Evolutionary conservation across 2,329 filamentous ascomycete genomes (phyloP).

Genomic region (Paraconiothyrium sp.): DNA sequence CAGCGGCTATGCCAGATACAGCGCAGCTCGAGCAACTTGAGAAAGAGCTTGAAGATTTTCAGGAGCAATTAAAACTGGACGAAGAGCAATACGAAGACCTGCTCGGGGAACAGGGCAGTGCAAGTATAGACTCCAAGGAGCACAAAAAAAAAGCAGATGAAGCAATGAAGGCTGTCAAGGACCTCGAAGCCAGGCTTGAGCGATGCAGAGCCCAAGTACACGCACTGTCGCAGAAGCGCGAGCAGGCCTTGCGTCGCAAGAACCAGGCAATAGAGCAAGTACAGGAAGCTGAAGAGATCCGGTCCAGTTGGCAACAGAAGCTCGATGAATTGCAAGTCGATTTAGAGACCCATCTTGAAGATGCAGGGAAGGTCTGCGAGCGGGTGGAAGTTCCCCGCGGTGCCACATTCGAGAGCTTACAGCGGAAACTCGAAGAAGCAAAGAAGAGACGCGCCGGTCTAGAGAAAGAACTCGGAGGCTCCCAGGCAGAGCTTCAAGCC

Average conservation of each 20-base stretch:
- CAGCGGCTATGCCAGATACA: conserved; percentile 69
- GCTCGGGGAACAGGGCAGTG: conserved; percentile 53
- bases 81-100: conserved; percentile 60
- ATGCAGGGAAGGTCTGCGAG: conserved; percentile 31
- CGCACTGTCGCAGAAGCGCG: conserved; percentile 42
- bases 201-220: conserved; percentile 44
- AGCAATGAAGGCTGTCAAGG: conserved; percentile 36
- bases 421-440: conserved; percentile 42
- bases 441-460: conserved; percentile 35
- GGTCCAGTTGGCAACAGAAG: conserved; percentile 36
- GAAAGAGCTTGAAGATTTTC: conserved; percentile 64
- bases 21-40: conserved; percentile 57
- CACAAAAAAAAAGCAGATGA: conserved; percentile 45
- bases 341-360: conserved; percentile 34
- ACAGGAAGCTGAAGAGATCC: conserved; percentile 42
- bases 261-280: conserved; percentile 52
- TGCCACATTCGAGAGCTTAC: conserved; percentile 43
- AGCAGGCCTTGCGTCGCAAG: conserved; percentile 52
- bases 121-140: conserved; percentile 48
- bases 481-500: conserved; percentile 39
- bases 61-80: conserved; percentile 53
- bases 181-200: conserved; percentile 29
- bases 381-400: conserved; percentile 43
- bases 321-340: conserved; percentile 37
- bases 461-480: conserved; percentile 47